Conservation (phyloP, 257 asterid species). For the Forsythia viridissima region DNA sequence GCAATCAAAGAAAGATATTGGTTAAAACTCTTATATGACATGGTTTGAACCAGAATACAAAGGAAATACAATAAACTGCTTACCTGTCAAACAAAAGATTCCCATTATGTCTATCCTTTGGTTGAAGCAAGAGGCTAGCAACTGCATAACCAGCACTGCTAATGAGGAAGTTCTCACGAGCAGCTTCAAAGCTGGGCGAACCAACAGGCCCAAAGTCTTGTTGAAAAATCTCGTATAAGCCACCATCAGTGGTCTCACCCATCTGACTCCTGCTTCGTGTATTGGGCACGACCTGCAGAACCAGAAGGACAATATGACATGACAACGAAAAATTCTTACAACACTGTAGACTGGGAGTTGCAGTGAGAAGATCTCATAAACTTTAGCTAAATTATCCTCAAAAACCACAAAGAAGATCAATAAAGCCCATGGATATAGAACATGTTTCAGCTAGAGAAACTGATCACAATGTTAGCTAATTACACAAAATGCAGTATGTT, state of each 20-base stretch:
- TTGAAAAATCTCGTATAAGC: constrained; percentile 93
- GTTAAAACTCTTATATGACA: constrained; percentile 16
- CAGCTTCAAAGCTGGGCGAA: constrained; percentile 91
- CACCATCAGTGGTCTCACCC: constrained; percentile 99
- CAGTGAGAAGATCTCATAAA: constrained; percentile 7
- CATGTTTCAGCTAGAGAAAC: neutral
- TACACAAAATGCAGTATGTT: neutral
- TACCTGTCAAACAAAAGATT: constrained; percentile 97
- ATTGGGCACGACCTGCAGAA: constrained; percentile 88
- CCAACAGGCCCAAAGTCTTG: constrained; percentile 99
- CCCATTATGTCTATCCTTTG: constrained; percentile 98
- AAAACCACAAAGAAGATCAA: neutral
- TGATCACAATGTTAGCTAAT: neutral
- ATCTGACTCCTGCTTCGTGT: constrained; percentile 98
- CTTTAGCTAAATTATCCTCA: neutral
- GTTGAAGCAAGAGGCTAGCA: constrained; percentile 98
- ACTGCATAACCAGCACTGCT: constrained; percentile 99
- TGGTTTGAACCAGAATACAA: neutral
- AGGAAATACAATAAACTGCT: constrained; percentile 20
- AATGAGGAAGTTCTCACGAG: constrained; percentile 90
- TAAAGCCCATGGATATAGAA: neutral
- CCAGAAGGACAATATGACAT: constrained; percentile 13
- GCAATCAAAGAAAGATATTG: constrained; percentile 33
- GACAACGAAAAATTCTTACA: neutral
- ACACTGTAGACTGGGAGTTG: neutral